Conservation (phyloP, 192 early-diverging fungal genomes). For the Dimargaris cristalligena region DNA sequence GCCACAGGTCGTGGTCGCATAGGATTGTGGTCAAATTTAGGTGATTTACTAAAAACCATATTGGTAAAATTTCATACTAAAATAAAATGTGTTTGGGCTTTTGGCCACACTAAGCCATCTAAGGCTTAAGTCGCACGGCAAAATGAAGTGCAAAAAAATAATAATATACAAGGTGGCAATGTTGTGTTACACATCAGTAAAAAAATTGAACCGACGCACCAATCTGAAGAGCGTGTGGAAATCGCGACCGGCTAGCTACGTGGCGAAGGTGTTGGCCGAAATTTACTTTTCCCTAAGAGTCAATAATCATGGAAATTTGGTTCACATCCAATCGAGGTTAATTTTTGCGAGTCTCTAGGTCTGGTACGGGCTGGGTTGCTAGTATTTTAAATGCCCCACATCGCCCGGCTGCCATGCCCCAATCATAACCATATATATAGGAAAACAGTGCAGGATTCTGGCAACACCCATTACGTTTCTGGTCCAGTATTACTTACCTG, state of each 20-base stretch:
- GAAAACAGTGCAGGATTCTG: not conserved
- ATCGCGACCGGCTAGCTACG: not conserved
- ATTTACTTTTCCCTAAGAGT: conserved; percentile 11
- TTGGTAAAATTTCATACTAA: too few relatives aligned
- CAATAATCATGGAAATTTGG: not conserved
- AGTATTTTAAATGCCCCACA: not conserved
- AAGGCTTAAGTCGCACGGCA: too few relatives aligned
- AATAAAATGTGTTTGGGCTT: too few relatives aligned
- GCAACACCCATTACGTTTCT: not conserved
- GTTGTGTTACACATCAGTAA: too few relatives aligned
- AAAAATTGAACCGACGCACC: too few relatives aligned
- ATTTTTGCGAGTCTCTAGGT: not conserved
- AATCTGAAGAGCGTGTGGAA: not conserved
- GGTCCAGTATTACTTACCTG: conserved; percentile 16
- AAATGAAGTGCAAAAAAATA: too few relatives aligned
- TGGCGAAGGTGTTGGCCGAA: not conserved
- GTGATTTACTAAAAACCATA: too few relatives aligned
- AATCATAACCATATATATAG: not conserved
- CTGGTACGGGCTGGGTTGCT: not conserved
- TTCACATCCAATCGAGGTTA: not conserved
- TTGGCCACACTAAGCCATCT: too few relatives aligned
- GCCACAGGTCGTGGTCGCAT: too few relatives aligned
- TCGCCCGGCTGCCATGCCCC: not conserved
- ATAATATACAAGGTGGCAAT: too few relatives aligned
- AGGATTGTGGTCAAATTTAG: too few relatives aligned